phyloP scores from a whole-genome alignment of 768 basidiomycete species.

The Asterophora lycoperdoides region DNA sequence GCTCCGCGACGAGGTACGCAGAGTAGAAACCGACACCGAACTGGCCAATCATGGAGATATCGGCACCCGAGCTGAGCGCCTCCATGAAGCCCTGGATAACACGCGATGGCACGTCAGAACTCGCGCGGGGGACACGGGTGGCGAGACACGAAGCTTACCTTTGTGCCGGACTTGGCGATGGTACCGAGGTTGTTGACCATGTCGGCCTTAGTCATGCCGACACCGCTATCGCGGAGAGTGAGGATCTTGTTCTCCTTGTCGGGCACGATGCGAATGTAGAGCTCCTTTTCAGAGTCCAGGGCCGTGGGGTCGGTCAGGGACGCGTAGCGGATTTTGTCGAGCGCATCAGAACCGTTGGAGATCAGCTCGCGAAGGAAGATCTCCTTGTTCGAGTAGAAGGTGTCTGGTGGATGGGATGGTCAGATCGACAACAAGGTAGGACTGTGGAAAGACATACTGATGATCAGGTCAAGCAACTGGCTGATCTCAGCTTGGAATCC shows the following conservation, averaged over 20 bases:
- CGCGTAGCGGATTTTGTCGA: slow-evolving; percentile 98
- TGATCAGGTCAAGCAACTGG: slow-evolving; percentile 97
- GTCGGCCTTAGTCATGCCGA: slow-evolving; percentile 99
- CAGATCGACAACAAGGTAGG: slow-evolving; percentile 3
- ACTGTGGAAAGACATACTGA: slow-evolving; percentile 57
- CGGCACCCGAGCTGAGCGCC: slow-evolving; percentile 84
- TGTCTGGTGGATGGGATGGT: slow-evolving; percentile 51
- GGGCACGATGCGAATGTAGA: slow-evolving; percentile 90
- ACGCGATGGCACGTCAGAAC: slow-evolving; percentile 8
- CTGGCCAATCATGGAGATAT: slow-evolving; percentile 96
- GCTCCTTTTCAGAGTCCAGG: slow-evolving; percentile 89
- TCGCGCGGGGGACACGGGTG: neutral
- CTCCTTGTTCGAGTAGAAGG: slow-evolving; percentile 99
- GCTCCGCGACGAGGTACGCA: slow-evolving; percentile 97
- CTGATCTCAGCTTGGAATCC: slow-evolving; percentile 99
- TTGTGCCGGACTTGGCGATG: slow-evolving; percentile 92
- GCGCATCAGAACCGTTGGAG: slow-evolving; percentile 95
- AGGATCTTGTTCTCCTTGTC: slow-evolving; percentile 96
- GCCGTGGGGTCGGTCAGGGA: slow-evolving; percentile 90
- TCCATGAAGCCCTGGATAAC: slow-evolving; percentile 92
- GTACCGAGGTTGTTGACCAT: slow-evolving; percentile 99
- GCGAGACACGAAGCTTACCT: slow-evolving; percentile 47
- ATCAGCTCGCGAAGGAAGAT: slow-evolving; percentile 99
- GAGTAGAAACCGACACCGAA: slow-evolving; percentile 99
- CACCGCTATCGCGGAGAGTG: slow-evolving; percentile 89